A percentile compares a stretch with the other conserved stretches of the same genome.
phyloP scores from a whole-genome alignment of 2,329 filamentous ascomycete species.

The Lecanosticta acicola region DNA sequence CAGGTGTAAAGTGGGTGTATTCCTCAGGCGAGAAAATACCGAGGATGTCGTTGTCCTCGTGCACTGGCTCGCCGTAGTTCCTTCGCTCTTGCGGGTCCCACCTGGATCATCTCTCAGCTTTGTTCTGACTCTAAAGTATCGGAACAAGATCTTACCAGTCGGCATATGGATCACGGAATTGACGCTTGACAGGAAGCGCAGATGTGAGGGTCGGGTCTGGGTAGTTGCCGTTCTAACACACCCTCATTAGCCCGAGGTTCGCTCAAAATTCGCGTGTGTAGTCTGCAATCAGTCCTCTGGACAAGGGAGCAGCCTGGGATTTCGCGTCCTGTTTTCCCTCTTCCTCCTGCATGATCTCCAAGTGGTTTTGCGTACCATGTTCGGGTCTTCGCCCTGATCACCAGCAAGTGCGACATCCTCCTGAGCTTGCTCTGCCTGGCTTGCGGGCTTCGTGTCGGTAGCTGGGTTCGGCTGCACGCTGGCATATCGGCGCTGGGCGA shows the following conservation, averaged over 20 bases:
- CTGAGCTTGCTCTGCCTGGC: slow-evolving; percentile 24
- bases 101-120: slow-evolving; percentile 1
- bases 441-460: slow-evolving; percentile 23
- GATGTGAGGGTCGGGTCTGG: slow-evolving; percentile 59
- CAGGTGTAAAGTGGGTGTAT: slow-evolving; percentile 76
- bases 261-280: too few relatives aligned
- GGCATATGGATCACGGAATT: slow-evolving; percentile 85
- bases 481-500: slow-evolving; percentile 25
- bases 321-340: not conserved
- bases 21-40: slow-evolving; percentile 84
- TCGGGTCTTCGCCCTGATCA: slow-evolving; percentile 23
- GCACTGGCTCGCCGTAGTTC: slow-evolving; percentile 92
- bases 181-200: slow-evolving; percentile 65
- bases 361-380: slow-evolving; percentile 26
- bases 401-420: slow-evolving; percentile 21
- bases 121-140: too few relatives aligned
- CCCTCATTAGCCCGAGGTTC: too few relatives aligned
- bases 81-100: slow-evolving; percentile 97
- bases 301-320: too few relatives aligned
- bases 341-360: not conserved
- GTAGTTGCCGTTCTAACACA: slow-evolving; percentile 72
- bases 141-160: slow-evolving; percentile 54
- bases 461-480: slow-evolving; percentile 13
- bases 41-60: slow-evolving; percentile 92
- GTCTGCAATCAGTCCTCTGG: too few relatives aligned